Evolutionary conservation across 768 basidiomycete genomes (phyloP).

Genomic region (Macrocybe gigantea): DNA sequence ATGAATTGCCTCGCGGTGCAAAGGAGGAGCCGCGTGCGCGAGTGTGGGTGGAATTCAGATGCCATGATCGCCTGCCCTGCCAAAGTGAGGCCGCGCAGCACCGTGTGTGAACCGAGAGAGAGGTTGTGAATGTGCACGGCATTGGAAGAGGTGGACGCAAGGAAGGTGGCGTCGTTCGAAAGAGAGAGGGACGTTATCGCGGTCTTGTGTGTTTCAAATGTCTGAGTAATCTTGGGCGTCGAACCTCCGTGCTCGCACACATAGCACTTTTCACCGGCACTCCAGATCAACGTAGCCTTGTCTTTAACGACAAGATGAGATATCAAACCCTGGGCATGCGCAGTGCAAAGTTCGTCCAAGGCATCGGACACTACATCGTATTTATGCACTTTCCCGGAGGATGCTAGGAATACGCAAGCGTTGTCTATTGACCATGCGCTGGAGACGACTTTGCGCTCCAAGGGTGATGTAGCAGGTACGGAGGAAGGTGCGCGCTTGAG

Average conservation of each 20-base stretch:
- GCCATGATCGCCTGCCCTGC: slow-evolving; percentile 32
- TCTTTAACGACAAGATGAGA: slow-evolving; percentile 27
- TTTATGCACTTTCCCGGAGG: slow-evolving; percentile 38
- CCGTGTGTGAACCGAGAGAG: slow-evolving; percentile 42
- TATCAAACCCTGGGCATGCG: slow-evolving; percentile 21
- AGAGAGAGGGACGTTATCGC: slow-evolving; percentile 49
- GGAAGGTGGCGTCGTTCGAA: slow-evolving; percentile 49
- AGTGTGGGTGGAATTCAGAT: slow-evolving; percentile 59
- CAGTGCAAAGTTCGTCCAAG: slow-evolving; percentile 36
- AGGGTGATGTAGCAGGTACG: slow-evolving; percentile 32
- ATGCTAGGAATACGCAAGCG: slow-evolving; percentile 47
- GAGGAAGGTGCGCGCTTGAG: slow-evolving; percentile 41
- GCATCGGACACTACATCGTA: slow-evolving; percentile 44
- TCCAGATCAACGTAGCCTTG: slow-evolving; percentile 41
- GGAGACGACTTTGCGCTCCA: slow-evolving; percentile 27
- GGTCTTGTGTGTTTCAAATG: slow-evolving; percentile 46
- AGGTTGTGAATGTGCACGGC: slow-evolving; percentile 60
- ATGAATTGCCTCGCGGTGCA: slow-evolving; percentile 45
- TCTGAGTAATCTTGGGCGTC: slow-evolving; percentile 34
- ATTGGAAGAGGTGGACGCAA: slow-evolving; percentile 49
- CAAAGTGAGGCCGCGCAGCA: slow-evolving; percentile 47
- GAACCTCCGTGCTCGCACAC: slow-evolving; percentile 40
- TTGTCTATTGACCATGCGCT: slow-evolving; percentile 57
- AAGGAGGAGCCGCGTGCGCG: slow-evolving; percentile 54
- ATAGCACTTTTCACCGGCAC: slow-evolving; percentile 37